Percentiles rank a stretch among this genome's conserved stretches.
Evolutionary conservation across 768 basidiomycete genomes (phyloP).

Genomic region (Pisolithus albus): DNA sequence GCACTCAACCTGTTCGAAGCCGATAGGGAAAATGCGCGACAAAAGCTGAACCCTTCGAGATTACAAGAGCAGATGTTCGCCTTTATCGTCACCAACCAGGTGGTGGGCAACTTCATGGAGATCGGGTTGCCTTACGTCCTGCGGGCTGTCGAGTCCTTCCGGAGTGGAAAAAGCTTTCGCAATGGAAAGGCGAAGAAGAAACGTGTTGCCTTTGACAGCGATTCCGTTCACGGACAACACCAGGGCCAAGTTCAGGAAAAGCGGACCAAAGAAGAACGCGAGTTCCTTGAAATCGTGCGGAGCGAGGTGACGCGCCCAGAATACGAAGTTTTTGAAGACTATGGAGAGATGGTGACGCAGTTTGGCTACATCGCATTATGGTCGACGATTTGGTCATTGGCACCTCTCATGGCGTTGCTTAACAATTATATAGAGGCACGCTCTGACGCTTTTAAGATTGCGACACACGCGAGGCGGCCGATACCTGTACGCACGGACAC

Average conservation of each 20-base stretch:
- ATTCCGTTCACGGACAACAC: conserved; percentile 20
- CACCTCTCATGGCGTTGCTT: conserved; percentile 79
- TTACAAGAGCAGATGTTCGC: conserved; percentile 92
- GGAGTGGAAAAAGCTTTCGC: conserved; percentile 34
- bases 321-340: conserved; percentile 80
- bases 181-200: conserved; percentile 43
- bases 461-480: conserved; percentile 75
- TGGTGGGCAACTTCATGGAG: conserved; percentile 69
- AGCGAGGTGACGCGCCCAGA: conserved; percentile 72
- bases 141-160: conserved; percentile 48
- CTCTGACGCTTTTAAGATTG: conserved; percentile 94
- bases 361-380: conserved; percentile 91
- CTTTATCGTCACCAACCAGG: conserved; percentile 84
- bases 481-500: conserved; percentile 83
- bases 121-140: conserved; percentile 75
- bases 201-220: conserved; percentile 67
- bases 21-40: conserved; percentile 41
- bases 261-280: conserved; percentile 55
- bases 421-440: conserved; percentile 93
- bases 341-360: conserved; percentile 94
- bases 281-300: conserved; percentile 74
- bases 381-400: conserved; percentile 92
- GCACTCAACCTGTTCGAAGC: conserved; percentile 41
- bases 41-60: conserved; percentile 60
- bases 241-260: conserved; percentile 21